Evolutionary conservation across 129 eudicot species (phyloP), one percentile per base, ranked within the genome.

Genomic region (Heracleum sosnowskyi): DNA sequence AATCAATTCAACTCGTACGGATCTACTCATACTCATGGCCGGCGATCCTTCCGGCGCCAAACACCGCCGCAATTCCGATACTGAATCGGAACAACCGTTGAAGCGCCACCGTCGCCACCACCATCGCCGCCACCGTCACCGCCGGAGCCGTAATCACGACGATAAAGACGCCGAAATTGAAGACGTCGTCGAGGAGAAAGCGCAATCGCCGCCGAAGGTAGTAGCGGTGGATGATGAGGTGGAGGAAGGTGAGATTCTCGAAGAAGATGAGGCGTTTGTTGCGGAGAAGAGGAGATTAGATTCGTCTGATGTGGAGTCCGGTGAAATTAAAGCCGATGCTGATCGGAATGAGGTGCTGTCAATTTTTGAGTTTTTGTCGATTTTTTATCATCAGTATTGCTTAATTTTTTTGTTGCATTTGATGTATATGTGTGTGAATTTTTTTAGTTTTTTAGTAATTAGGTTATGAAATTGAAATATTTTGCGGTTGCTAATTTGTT

Each of bases 241-340:
- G 97, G 98, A 95, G 81, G 98, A 95, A 86, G 98, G 98, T 36
- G 98, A 95, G 86, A 95, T 95, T 80, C 86, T 95, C 45, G 97
- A 91, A 79, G 98, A 93, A 36, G 92, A 82, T 35, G 85, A 78
- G 46, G 79, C 44, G 34, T 39, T 79, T 13, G 76, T 33, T 37
- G 85, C 13, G 47, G 83, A 44, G 73, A 66, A 37, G 77, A 81
- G 11, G 51, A 83, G 76, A 82, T 81, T 82, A 78, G 62, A 41
- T 18, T 86, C 78, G 53, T 85, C 93, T 35, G 97, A 91, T 74
- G 88, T 82, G 20, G 97, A 91, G 85, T 89, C 93, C 22, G 92
- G 97, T 75, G 94, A 87, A 81, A 87, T 91, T 47, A 78, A 68
- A 63, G 68, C 41, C 42, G 74, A 22, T 28, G 83, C 78, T 74